Evolutionary conservation across 2,329 filamentous ascomycete species (phyloP).

Genomic region (Anisogramma anomala): DNA sequence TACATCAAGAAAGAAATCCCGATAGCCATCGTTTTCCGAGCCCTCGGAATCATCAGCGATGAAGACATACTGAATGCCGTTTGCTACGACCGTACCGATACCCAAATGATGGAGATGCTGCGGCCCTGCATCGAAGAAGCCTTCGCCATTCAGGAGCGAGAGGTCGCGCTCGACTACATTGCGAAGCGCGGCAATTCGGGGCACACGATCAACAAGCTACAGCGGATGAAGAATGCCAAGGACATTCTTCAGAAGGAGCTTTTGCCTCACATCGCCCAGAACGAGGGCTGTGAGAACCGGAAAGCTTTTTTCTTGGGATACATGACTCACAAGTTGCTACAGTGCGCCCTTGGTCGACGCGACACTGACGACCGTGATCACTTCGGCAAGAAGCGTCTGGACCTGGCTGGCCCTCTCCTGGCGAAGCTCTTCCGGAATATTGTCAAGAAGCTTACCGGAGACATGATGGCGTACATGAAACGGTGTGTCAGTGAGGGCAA

Average conservation of each 20-base stretch:
- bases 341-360: slow-evolving; percentile 82
- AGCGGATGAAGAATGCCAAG: slow-evolving; percentile 81
- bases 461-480: slow-evolving; percentile 83
- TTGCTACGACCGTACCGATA: slow-evolving; percentile 90
- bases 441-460: slow-evolving; percentile 80
- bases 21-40: slow-evolving; percentile 90
- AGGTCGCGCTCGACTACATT: slow-evolving; percentile 89
- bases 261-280: slow-evolving; percentile 90
- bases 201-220: slow-evolving; percentile 66
- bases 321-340: slow-evolving; percentile 93
- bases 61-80: slow-evolving; percentile 98
- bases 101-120: slow-evolving; percentile 93
- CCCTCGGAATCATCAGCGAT: slow-evolving; percentile 89
- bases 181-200: slow-evolving; percentile 70
- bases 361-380: slow-evolving; percentile 97
- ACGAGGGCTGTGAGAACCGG: slow-evolving; percentile 83
- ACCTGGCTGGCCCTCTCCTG: slow-evolving; percentile 85
- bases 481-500: slow-evolving; percentile 80
- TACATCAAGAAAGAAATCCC: slow-evolving; percentile 92
- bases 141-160: slow-evolving; percentile 89
- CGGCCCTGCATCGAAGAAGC: slow-evolving; percentile 96
- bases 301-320: slow-evolving; percentile 98
- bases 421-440: slow-evolving; percentile 93
- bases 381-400: slow-evolving; percentile 95
- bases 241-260: slow-evolving; percentile 97